phyloP scores from a whole-genome alignment of 1,139 yeast species.

The Saccharomyces hybrid region DNA sequence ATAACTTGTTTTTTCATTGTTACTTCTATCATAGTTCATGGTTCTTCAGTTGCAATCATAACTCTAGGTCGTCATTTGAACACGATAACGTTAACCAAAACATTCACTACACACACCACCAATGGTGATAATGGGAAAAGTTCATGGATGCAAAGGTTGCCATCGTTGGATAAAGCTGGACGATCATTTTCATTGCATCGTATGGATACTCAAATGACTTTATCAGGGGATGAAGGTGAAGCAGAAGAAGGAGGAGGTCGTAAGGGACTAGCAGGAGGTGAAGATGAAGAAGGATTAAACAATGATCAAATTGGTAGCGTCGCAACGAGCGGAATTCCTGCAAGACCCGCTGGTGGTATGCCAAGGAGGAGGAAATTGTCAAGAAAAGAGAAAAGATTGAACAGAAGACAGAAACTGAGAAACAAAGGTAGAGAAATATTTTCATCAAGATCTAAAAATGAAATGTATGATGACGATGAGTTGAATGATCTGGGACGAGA shows the following conservation, averaged over 20 bases:
- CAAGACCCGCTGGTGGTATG: conserved; percentile 79
- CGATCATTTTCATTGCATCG: conserved; percentile 76
- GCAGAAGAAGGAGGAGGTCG: conserved; percentile 3
- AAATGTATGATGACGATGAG: conserved; percentile 24
- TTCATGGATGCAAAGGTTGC: conserved; percentile 82
- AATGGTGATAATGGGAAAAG: conserved; percentile 48
- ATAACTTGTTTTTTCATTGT: conserved; percentile 76
- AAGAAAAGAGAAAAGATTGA: conserved; percentile 33
- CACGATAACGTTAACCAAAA: conserved; percentile 88
- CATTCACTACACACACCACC: conserved; percentile 67
- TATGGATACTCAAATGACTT: conserved; percentile 49
- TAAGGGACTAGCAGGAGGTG: conserved; percentile 2
- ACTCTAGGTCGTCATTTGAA: conserved; percentile 84
- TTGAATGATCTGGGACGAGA: conserved; percentile 32
- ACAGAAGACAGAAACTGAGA: conserved; percentile 31
- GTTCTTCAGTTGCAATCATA: conserved; percentile 92
- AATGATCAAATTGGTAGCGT: conserved; percentile 31
- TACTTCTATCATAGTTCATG: conserved; percentile 87
- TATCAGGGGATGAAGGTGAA: conserved; percentile 7
- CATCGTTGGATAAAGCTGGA: conserved; percentile 63
- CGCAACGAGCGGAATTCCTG: conserved; percentile 61
- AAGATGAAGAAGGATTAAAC: conserved; percentile 1
- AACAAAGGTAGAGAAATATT: conserved; percentile 20
- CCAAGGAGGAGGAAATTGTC: conserved; percentile 38
- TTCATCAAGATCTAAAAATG: conserved; percentile 19